These are phyloP conservation scores for Sporisorium exsertum DNA, from an alignment of 1,284 basidiomycete species.

Conservation along the genomic window DNA sequence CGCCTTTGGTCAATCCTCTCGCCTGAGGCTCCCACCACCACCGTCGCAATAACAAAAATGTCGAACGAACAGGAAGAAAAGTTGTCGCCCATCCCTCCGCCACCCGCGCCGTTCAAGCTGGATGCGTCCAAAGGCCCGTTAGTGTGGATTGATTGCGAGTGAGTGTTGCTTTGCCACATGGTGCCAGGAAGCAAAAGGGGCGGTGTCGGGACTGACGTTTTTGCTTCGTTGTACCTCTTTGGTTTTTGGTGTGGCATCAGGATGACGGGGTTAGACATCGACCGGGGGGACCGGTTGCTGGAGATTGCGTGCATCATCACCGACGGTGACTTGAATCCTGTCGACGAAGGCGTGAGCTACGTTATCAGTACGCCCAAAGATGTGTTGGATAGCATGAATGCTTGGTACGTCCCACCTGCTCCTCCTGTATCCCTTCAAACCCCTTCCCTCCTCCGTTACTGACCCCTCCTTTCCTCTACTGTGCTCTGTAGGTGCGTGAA, in stretches of 20 bases:
- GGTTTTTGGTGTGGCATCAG: conserved; percentile 12
- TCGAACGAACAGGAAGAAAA: background rate
- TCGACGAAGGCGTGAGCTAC: conserved; percentile 80
- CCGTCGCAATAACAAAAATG: background rate
- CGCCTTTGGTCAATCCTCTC: background rate
- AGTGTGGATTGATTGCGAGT: conserved; percentile 88
- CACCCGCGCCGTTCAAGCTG: conserved; percentile 39
- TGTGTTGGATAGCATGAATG: conserved; percentile 73
- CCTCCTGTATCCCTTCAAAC: background rate
- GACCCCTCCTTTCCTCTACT: background rate
- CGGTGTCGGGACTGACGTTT: too few species aligned
- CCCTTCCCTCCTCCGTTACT: background rate
- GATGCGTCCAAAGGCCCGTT: conserved; percentile 75
- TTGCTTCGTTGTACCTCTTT: background rate
- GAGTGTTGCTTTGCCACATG: too few species aligned
- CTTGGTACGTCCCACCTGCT: conserved; percentile 52
- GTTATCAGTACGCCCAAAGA: conserved; percentile 78
- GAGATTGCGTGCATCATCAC: conserved; percentile 84
- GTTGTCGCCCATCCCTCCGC: conserved; percentile 55
- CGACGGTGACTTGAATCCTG: conserved; percentile 78
- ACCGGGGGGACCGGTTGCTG: conserved; percentile 77
- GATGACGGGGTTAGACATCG: conserved; percentile 80
- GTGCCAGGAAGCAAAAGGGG: too few species aligned
- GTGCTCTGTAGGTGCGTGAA: conserved; percentile 29
- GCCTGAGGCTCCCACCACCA: background rate